A percentile compares a stretch with the other conserved stretches of the same genome.
These are phyloP conservation scores for Camillea tinctor DNA, from an alignment of 2,329 filamentous ascomycete species.

Conservation along the genomic window DNA sequence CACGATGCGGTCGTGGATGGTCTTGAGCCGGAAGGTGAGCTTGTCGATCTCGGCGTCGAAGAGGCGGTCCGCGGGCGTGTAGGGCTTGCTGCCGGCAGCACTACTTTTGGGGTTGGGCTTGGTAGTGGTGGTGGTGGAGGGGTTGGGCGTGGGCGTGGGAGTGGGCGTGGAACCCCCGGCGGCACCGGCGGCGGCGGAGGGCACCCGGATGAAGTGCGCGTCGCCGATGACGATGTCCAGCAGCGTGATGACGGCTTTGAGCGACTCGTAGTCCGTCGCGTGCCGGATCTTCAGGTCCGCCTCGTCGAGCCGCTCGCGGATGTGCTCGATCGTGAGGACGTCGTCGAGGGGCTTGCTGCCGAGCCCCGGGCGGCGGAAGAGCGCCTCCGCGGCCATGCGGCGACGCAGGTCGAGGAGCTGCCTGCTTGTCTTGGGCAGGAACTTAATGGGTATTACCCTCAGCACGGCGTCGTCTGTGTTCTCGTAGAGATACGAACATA, in stretches of 20 bases:
- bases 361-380: slow-evolving; percentile 52
- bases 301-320: slow-evolving; percentile 46
- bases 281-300: slow-evolving; percentile 52
- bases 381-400: slow-evolving; percentile 62
- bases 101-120: slow-evolving; percentile 19
- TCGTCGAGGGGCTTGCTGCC: slow-evolving; percentile 41
- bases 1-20: slow-evolving; percentile 61
- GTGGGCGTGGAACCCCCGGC: slow-evolving; percentile 13
- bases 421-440: slow-evolving; percentile 53
- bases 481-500: slow-evolving; percentile 46
- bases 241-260: slow-evolving; percentile 64
- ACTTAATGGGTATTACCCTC: slow-evolving; percentile 56
- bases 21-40: slow-evolving; percentile 59
- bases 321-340: slow-evolving; percentile 40
- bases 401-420: slow-evolving; percentile 60
- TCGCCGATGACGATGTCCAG: slow-evolving; percentile 75
- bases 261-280: slow-evolving; percentile 65
- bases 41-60: slow-evolving; percentile 74
- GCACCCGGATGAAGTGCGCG: slow-evolving; percentile 40
- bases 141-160: slow-evolving; percentile 3
- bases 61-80: slow-evolving; percentile 32
- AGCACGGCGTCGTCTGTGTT: slow-evolving; percentile 50
- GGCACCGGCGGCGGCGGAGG: background rate
- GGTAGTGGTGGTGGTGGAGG: slow-evolving; percentile 26
- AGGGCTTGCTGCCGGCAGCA: slow-evolving; percentile 27